Conservation (phyloP, 164 flowering plant genomes). For the Stephania yunnanensis region DNA sequence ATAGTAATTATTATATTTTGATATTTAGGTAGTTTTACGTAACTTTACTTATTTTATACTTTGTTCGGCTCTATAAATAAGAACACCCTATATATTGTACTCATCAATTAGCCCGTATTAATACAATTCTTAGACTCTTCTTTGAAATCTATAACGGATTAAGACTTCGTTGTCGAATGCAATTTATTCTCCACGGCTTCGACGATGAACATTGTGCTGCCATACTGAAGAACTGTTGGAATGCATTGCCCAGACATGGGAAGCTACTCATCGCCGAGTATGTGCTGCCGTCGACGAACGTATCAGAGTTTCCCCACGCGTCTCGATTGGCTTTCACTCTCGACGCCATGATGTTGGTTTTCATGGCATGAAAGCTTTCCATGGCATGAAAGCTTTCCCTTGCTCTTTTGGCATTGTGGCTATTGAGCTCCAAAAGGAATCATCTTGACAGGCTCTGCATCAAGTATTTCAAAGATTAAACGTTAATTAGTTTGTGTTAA, state of each 20-base stretch:
- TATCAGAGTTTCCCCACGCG: conserved; percentile 24
- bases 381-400: conserved; percentile 24
- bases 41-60: too few species aligned
- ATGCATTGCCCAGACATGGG: conserved; percentile 60
- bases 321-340: conserved; percentile 31
- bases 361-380: conserved; percentile 57
- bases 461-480: too few species aligned
- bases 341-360: conserved; percentile 72
- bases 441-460: neutral
- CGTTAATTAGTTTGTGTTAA: too few species aligned
- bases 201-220: conserved; percentile 71
- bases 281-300: conserved; percentile 50
- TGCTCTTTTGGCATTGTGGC: neutral
- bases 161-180: neutral
- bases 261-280: conserved; percentile 63
- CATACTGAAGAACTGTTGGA: conserved; percentile 65
- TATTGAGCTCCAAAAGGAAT: neutral
- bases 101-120: too few species aligned
- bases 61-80: too few species aligned
- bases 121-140: too few species aligned
- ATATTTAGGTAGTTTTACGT: too few species aligned
- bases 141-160: too few species aligned
- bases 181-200: conserved; percentile 93
- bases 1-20: too few species aligned
- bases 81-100: too few species aligned